These are phyloP conservation scores for Penicillium digitatum DNA, from an alignment of 2,329 filamentous ascomycete genomes.

Conservation along the genomic window DNA sequence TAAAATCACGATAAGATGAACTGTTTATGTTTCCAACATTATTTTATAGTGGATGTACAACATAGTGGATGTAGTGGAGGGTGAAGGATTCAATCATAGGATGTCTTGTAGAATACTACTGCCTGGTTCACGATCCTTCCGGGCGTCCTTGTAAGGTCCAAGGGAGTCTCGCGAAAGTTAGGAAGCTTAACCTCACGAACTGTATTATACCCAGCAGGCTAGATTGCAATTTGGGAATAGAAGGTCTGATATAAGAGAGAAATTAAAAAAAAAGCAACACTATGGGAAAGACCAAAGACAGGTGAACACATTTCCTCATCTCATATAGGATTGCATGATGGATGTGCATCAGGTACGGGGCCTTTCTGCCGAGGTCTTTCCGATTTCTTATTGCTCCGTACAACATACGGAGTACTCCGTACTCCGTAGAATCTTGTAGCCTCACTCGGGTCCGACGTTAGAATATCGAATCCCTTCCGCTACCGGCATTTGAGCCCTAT, in stretches of 20 bases:
- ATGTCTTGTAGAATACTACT: background rate
- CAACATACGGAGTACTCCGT: no score
- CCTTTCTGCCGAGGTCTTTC: background rate
- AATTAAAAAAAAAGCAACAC: background rate
- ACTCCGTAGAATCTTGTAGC: background rate
- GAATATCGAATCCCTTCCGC: background rate
- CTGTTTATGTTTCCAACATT: background rate
- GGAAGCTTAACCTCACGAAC: background rate
- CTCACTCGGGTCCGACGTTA: background rate
- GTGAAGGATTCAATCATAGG: background rate
- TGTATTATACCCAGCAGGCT: background rate
- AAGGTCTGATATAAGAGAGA: background rate
- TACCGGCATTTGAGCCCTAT: background rate
- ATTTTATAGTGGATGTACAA: background rate
- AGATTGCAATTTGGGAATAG: background rate
- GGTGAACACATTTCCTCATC: background rate
- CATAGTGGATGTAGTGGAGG: background rate
- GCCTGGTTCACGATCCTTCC: background rate
- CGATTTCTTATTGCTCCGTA: no score
- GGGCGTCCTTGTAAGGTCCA: background rate
- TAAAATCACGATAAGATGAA: constrained; percentile 25
- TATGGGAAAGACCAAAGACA: background rate
- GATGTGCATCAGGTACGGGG: constrained; percentile 1
- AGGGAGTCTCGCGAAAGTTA: background rate
- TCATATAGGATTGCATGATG: background rate